Base-by-base conservation (phyloP, 2,329 filamentous ascomycete genomes). In the Aureobasidium sp. region DNA sequence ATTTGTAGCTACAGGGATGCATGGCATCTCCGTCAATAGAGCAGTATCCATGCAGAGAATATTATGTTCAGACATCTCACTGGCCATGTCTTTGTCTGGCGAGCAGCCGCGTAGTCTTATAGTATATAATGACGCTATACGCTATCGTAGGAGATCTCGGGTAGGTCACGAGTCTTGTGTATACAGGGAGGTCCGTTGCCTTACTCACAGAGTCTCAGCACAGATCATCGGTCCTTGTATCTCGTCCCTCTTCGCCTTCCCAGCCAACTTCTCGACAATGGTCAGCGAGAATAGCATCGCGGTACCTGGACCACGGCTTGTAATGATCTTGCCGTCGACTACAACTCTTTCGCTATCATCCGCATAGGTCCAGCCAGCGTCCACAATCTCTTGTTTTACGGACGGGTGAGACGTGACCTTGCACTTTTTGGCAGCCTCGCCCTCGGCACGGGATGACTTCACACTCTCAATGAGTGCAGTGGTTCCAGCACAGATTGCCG, bases 151-250 rank as follows among this genome's bases (percentile, higher is more conserved):
- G 31, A 34, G 8, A 31, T 31, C 29, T 31, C 9, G 29, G 7
- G 29, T 31, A 31, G 29, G 29, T 31, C 29, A 8, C 29, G 29
- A 31, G 29, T 31, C 29, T 31, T 29, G 3, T 31, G 7, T 31
- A 31, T 31, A 31, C 5, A 31, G 29, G 9, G 7, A 31, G 31
- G 31, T 12, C 31, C 36, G 2, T 22, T 45, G 37, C 25, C 31
- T 48, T 61, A 14, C 25, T 48, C 45, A 64, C 48, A 64, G 31
- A 12, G 63, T 61, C 41, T 63, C 63, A 11, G 63, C 63, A 39
- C 63, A 64, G 15, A 82, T 73, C 70, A 79, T 77, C 48, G 81
- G 75, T 31, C 77, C 76, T 31, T 80, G 74, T 51, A 81, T 76
- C 9, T 79, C 79, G 31, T 80, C 78, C 59, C 76, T 76, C 69